These are phyloP conservation scores for Cornus kousa DNA, from an alignment of 148 eudicot species.

Conservation along the genomic window DNA sequence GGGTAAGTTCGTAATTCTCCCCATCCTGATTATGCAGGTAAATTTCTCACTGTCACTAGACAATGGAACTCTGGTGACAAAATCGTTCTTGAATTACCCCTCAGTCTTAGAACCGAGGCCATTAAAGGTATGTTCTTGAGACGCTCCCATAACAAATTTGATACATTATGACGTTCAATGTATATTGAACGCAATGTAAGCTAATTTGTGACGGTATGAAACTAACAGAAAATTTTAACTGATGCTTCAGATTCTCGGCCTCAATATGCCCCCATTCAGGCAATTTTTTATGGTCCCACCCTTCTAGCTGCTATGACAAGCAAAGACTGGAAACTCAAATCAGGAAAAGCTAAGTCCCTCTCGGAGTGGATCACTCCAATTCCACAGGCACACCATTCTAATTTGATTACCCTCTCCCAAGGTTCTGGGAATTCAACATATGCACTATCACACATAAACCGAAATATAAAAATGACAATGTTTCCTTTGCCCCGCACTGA, in stretches of 20 bases:
- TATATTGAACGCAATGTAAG: too few relatives aligned
- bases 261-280: constrained; percentile 54
- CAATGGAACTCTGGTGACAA: constrained; percentile 61
- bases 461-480: constrained; percentile 35
- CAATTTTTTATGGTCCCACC: constrained; percentile 85
- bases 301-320: constrained; percentile 67
- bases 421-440: constrained; percentile 26
- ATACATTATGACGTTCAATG: too few relatives aligned
- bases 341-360: constrained; percentile 26
- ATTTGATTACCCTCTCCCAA: constrained; percentile 62
- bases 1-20: too few relatives aligned
- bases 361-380: constrained; percentile 62
- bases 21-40: constrained; percentile 40
- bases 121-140: too few relatives aligned
- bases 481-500: constrained; percentile 48
- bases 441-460: constrained; percentile 36
- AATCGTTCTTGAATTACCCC: constrained; percentile 54
- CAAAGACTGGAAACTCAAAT: constrained; percentile 62
- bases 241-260: constrained; percentile 71
- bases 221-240: not conserved
- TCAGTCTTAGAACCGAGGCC: constrained; percentile 36
- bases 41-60: constrained; percentile 55
- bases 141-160: too few relatives aligned
- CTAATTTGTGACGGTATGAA: not conserved
- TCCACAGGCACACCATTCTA: constrained; percentile 50